Conservation (phyloP, 2,329 filamentous ascomycete species). For the Ascomycota sp. region DNA sequence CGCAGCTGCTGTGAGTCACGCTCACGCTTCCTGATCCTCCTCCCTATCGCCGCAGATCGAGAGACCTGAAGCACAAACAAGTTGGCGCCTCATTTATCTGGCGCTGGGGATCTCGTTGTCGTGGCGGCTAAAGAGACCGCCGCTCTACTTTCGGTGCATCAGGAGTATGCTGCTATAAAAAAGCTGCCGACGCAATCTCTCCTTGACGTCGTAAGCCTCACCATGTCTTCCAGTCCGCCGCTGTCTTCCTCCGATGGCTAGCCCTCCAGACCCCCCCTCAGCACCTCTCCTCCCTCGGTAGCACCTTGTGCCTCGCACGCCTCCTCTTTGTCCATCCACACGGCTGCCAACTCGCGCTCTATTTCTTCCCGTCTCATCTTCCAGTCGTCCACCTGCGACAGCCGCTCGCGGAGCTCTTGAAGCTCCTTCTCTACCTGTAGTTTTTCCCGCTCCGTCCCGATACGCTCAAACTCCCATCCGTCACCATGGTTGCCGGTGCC, state of each 20-base stretch:
- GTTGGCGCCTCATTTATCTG: no score
- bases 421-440: slow-evolving; percentile 83
- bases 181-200: no score
- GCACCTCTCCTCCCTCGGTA: slow-evolving; percentile 3
- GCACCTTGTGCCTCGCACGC: slow-evolving; percentile 27
- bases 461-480: slow-evolving; percentile 82
- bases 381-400: slow-evolving; percentile 71
- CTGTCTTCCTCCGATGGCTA: neutral
- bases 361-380: slow-evolving; percentile 61
- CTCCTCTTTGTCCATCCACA: slow-evolving; percentile 35
- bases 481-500: slow-evolving; percentile 64
- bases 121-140: no score
- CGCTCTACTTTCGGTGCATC: no score
- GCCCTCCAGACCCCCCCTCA: slow-evolving; percentile 1
- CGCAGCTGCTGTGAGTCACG: no score
- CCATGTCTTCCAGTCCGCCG: no score
- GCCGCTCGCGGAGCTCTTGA: slow-evolving; percentile 57
- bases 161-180: no score
- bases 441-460: slow-evolving; percentile 86
- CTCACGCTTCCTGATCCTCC: no score
- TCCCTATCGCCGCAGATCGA: no score
- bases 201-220: no score
- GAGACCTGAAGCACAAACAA: no score
- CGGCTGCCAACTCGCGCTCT: slow-evolving; percentile 53
- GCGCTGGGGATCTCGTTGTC: no score